A percentile compares a stretch with the other conserved stretches of the same genome.
Conservation (phyloP, 176 grass and related monocot genomes). For the Lolium rigidum region DNA sequence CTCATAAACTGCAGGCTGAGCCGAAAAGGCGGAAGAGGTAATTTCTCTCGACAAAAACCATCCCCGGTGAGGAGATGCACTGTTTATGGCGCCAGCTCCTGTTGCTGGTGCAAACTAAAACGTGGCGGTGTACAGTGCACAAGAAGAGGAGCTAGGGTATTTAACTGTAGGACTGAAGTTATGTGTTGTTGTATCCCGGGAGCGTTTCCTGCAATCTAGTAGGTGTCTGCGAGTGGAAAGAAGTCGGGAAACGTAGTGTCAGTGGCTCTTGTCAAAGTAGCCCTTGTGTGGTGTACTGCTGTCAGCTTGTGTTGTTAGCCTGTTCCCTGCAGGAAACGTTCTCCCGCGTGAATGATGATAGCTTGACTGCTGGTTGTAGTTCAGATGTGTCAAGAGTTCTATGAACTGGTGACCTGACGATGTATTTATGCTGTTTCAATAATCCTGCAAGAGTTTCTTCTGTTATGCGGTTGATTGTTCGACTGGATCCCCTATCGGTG, state of each 20-base stretch:
- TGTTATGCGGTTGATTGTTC: neutral
- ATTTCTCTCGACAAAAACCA: slow-evolving; percentile 21
- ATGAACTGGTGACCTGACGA: neutral
- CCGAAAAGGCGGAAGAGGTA: slow-evolving; percentile 80
- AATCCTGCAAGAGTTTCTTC: neutral
- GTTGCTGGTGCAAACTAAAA: slow-evolving; percentile 46
- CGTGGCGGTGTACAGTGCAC: slow-evolving; percentile 58
- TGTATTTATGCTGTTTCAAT: neutral
- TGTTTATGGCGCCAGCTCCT: slow-evolving; percentile 45
- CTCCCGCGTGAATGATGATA: slow-evolving; percentile 37
- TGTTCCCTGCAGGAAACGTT: slow-evolving; percentile 40
- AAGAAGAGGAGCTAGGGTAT: slow-evolving; percentile 53
- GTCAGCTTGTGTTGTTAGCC: slow-evolving; percentile 25
- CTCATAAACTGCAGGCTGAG: slow-evolving; percentile 59
- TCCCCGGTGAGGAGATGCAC: slow-evolving; percentile 36
- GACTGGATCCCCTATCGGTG: no score
- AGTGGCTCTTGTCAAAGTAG: slow-evolving; percentile 34
- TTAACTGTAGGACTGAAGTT: slow-evolving; percentile 45
- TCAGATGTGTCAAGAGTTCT: slow-evolving; percentile 1
- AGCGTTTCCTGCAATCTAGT: slow-evolving; percentile 49
- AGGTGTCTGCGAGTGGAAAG: slow-evolving; percentile 35
- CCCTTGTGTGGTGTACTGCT: slow-evolving; percentile 16
- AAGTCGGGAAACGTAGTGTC: slow-evolving; percentile 14
- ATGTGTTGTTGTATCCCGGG: slow-evolving; percentile 44
- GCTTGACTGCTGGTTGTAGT: slow-evolving; percentile 48